Base-by-base conservation (phyloP, 768 basidiomycete species). In the Lentinula sp. region DNA sequence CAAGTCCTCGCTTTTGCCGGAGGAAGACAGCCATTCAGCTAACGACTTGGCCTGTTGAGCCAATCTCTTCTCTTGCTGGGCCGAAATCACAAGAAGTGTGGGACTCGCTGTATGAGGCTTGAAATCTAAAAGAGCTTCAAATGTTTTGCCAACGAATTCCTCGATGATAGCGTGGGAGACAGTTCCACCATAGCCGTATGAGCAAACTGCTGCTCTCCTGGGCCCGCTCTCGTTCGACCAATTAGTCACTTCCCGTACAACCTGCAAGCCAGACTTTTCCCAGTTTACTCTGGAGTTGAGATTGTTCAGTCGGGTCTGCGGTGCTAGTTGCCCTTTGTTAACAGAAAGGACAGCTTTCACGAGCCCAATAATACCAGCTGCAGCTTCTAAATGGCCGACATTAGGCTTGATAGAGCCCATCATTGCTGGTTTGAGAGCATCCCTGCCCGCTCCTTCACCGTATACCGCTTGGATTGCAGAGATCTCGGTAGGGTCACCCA, bases 401-500 rank as follows among this genome's bases (percentile, higher is more conserved):
- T 76, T 75, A 16, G 73, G 71, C 58, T 75, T 76, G 49, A 76
- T 63, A 53, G 70, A 70, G 3, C 75, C 75, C 2, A 74, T 63
- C 28, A 69, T 23, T 15, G 74, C 56, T 35, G 56, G 37, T 20
- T n/a, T 43, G 10, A 48, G 52, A 12, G 68, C 67, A 2, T 60
- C 64, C 39, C 53, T 16, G 15, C 53, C 53, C 18, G 53, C 53
- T 0, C 67, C 63, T 28, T 67, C 58, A 39, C 55, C 55, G 60
- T 74, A 76, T 16, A 65, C 33, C 28, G 65, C 68, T 0, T 76
- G 76, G n/a, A 75, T 73, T 59, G 70, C 72, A 48, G 77, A 79
- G 5, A 73, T 71, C 63, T 79, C 78, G 15, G 73, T 77, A 4
- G 77, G 76, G 57, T 79, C 79, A 2, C 77, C 78, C 23, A 67